Percentiles rank a stretch among this genome's conserved stretches.
phyloP scores from a whole-genome alignment of 2,329 filamentous ascomycete genomes.

The Sordariomycetes sp. region DNA sequence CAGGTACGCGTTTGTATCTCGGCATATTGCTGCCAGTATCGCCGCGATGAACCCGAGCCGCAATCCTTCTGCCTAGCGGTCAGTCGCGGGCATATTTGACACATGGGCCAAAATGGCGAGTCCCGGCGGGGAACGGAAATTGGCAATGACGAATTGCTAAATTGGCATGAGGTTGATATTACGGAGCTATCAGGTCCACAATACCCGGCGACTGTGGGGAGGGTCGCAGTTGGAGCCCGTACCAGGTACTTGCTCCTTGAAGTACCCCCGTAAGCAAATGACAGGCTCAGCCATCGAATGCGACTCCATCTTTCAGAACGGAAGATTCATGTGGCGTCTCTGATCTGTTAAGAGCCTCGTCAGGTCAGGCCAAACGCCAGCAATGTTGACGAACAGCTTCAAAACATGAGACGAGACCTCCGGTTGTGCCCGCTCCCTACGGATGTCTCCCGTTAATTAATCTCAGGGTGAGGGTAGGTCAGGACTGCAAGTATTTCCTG shows the following conservation, averaged over 20 bases:
- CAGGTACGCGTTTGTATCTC: neutral
- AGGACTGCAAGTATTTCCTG: neutral
- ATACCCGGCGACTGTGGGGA: neutral
- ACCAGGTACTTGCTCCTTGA: neutral
- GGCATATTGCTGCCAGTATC: neutral
- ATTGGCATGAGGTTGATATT: neutral
- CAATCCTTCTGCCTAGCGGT: neutral
- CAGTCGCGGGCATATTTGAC: neutral
- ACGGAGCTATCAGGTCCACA: neutral
- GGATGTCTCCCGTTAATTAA: neutral
- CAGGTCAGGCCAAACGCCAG: neutral
- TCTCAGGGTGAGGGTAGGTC: neutral
- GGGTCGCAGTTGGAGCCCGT: neutral
- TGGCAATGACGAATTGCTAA: neutral
- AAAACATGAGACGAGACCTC: neutral
- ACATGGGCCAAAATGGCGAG: neutral
- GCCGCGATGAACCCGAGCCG: neutral
- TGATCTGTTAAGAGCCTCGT: neutral
- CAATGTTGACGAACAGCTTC: neutral
- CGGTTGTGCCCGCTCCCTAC: neutral
- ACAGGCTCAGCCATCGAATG: neutral
- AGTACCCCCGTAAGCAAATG: neutral
- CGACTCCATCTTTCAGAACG: neutral
- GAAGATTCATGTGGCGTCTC: neutral
- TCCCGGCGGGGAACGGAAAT: neutral